These are phyloP conservation scores for Aschersonia sp. DNA, from an alignment of 2,329 filamentous ascomycete genomes.

Conservation along the genomic window DNA sequence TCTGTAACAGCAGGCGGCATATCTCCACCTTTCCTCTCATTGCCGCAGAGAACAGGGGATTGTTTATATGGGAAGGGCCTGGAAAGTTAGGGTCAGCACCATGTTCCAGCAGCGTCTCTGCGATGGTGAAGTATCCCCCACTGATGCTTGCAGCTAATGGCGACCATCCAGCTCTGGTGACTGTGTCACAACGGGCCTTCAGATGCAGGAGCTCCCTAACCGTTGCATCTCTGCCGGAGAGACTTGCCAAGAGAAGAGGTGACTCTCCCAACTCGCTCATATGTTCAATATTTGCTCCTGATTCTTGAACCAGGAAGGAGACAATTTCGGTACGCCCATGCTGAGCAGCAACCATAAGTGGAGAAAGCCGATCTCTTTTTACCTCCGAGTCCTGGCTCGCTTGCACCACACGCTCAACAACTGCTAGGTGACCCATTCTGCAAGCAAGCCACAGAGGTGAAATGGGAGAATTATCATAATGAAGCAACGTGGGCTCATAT, in stretches of 20 bases:
- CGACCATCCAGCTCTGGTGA: background rate
- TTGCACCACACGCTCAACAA: background rate
- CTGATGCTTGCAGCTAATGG: background rate
- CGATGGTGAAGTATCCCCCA: background rate
- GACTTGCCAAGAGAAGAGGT: background rate
- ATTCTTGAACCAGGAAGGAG: background rate
- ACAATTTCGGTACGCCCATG: background rate
- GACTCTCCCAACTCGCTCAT: background rate
- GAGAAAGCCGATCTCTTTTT: background rate
- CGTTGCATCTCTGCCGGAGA: background rate
- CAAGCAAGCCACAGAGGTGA: background rate
- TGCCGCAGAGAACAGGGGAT: background rate
- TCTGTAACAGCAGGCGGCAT: background rate
- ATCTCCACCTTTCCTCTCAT: background rate
- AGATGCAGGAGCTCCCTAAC: background rate
- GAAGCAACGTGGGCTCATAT: background rate
- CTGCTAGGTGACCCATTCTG: background rate
- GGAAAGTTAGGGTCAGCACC: background rate
- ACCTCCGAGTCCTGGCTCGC: background rate
- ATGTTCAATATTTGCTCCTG: background rate
- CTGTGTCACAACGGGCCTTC: background rate
- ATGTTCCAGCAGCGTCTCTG: background rate
- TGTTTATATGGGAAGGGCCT: background rate
- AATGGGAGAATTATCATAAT: background rate
- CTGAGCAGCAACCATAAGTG: background rate